These are phyloP conservation scores for Leccinellum albellum DNA, from an alignment of 768 basidiomycete genomes.

Conservation along the genomic window DNA sequence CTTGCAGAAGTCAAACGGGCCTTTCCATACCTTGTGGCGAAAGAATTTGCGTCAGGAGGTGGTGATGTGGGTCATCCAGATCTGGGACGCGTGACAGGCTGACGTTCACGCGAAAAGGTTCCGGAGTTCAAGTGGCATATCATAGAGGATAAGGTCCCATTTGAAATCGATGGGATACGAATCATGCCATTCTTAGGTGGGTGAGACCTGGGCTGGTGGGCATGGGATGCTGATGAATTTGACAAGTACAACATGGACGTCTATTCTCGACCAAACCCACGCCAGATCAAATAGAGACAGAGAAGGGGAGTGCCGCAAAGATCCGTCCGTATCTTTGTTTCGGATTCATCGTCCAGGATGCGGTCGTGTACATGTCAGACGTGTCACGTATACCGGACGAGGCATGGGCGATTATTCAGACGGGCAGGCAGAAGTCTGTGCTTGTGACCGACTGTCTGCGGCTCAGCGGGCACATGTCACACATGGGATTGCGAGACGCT, in stretches of 20 bases:
- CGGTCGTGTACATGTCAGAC: conserved; percentile 78
- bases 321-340: conserved; percentile 62
- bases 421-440: conserved; percentile 37
- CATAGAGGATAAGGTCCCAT: conserved; percentile 62
- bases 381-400: conserved; percentile 75
- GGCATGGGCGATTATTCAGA: conserved; percentile 53
- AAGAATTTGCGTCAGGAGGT: conserved; percentile 73
- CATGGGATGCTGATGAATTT: conserved; percentile 1
- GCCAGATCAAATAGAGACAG: conserved; percentile 14
- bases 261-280: conserved; percentile 45
- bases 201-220: not conserved
- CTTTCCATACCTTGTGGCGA: conserved; percentile 80
- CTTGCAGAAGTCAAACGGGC: conserved; percentile 62
- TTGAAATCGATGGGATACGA: conserved; percentile 60
- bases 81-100: not conserved
- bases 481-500: conserved; percentile 70
- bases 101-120: conserved; percentile 42
- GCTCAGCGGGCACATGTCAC: conserved; percentile 65
- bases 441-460: conserved; percentile 77
- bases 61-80: conserved; percentile 53
- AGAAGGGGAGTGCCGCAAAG: conserved; percentile 1
- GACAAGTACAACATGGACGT: conserved; percentile 70
- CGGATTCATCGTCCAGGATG: conserved; percentile 65
- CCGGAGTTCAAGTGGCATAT: conserved; percentile 84
- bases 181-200: conserved; percentile 66